Evolutionary conservation across 2,329 filamentous ascomycete species (phyloP), one percentile per base, ranked within the genome.

Genomic region (Hymenoscyphus salicellus): DNA sequence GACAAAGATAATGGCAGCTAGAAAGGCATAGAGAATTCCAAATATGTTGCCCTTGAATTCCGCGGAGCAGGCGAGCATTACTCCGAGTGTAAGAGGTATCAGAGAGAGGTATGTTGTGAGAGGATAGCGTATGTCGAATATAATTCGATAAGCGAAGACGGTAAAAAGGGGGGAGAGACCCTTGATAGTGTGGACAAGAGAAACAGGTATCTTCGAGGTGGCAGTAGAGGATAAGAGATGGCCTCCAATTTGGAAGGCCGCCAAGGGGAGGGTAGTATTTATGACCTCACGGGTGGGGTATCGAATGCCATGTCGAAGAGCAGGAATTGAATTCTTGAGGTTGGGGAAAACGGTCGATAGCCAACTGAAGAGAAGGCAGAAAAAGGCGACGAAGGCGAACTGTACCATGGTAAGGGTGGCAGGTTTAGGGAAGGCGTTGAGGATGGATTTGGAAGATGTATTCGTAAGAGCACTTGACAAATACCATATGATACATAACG

Each of bases 181-280:
- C 80, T 99, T 99, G 79, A 99, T 98, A 0, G 95, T 99, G 78
- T 99, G 95, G 3, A 99, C 95, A 41, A 99, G 84, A 6, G 95
- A 98, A 1, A 99, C 95, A 0, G 95, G 94, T 62, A 99, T 98
- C 76, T 93, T 91, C 60, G 92, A 90, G 36, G 94, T 99, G 32
- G 95, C 94, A 69, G 93, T 95, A 5, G 94, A 96, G 77, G 92
- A 97, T 55, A 98, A 82, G 49, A 99, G 90, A 78, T 99, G 95
- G 5, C 95, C 95, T 41, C 89, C 90, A 60, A 99, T 91, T 77
- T 97, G 93, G 77, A 99, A 99, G 32, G 90, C 84, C 0, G 95
- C 94, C 38, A 99, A 82, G 20, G 95, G 95, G n/a, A 98, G 82
- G 0, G 94, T 97, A 1, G 92, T 94, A 73, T 83, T 83, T 72